Evolutionary conservation across 352 stramenopile species (phyloP).

Genomic region (Phytophthora gonapodyides): DNA sequence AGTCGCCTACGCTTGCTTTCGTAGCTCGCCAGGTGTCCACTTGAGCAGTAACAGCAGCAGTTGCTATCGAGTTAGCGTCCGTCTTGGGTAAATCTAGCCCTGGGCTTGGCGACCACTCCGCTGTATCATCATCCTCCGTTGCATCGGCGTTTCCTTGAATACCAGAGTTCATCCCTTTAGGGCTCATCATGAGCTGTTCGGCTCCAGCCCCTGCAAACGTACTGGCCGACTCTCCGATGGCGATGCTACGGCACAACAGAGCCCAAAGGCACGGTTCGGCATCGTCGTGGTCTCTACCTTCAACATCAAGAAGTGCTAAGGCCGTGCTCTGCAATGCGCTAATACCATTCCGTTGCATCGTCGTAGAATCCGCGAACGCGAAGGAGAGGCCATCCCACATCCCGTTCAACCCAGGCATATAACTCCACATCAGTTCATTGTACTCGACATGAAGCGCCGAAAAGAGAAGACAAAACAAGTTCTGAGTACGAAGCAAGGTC

Average conservation of each 20-base stretch:
- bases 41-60: conserved; percentile 52
- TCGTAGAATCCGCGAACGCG: conserved; percentile 24
- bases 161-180: conserved; percentile 51
- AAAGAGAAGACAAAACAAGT: conserved; percentile 75
- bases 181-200: conserved; percentile 73
- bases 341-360: conserved; percentile 39
- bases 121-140: conserved; percentile 24
- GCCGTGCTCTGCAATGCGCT: conserved; percentile 61
- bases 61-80: conserved; percentile 36
- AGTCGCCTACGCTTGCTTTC: conserved; percentile 62
- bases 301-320: conserved; percentile 69
- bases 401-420: conserved; percentile 65
- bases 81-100: conserved; percentile 28
- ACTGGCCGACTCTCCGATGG: conserved; percentile 72
- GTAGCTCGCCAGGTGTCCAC: conserved; percentile 76
- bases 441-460: conserved; percentile 77
- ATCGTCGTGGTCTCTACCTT: conserved; percentile 47
- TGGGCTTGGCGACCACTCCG: conserved; percentile 22
- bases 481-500: conserved; percentile 58
- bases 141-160: conserved; percentile 19
- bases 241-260: conserved; percentile 78
- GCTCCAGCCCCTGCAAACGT: conserved; percentile 27
- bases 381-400: conserved; percentile 75
- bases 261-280: conserved; percentile 73
- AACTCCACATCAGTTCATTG: conserved; percentile 61